These are phyloP conservation scores for Ophiocordyceps camponoti-leonardi DNA, from an alignment of 2,329 filamentous ascomycete genomes.

Conservation along the genomic window DNA sequence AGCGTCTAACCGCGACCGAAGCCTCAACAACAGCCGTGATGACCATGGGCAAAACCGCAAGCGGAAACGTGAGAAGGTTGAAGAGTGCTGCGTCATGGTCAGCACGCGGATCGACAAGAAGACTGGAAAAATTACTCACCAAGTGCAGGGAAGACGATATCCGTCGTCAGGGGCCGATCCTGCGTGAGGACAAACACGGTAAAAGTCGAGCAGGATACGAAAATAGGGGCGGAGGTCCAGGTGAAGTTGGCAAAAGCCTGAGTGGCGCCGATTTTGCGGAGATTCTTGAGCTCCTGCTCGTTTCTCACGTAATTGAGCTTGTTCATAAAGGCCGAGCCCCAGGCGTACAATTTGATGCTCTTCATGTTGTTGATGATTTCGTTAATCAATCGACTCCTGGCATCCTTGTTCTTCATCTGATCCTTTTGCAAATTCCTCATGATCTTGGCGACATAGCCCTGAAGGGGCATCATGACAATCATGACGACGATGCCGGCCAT, in stretches of 20 bases:
- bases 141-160: conserved; percentile 88
- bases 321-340: conserved; percentile 94
- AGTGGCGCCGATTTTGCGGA: conserved; percentile 88
- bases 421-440: conserved; percentile 92
- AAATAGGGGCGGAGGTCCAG: conserved; percentile 92
- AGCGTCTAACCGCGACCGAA: conserved; percentile 72
- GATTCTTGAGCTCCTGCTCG: conserved; percentile 84
- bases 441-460: conserved; percentile 75
- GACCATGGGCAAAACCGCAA: conserved; percentile 91
- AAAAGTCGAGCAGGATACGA: conserved; percentile 95
- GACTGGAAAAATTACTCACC: conserved; percentile 6
- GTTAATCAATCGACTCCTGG: conserved; percentile 80
- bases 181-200: conserved; percentile 81
- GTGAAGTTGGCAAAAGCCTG: conserved; percentile 94
- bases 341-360: conserved; percentile 96
- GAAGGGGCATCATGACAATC: conserved; percentile 94
- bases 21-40: conserved; percentile 94
- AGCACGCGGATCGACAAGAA: not conserved
- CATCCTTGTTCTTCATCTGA: conserved; percentile 99
- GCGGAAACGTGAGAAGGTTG: conserved; percentile 88
- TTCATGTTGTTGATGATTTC: conserved; percentile 99
- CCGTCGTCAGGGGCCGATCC: conserved; percentile 67
- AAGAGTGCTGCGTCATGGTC: conserved; percentile 54
- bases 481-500: conserved; percentile 88
- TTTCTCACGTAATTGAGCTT: conserved; percentile 94